phyloP scores from a whole-genome alignment of 2,329 filamentous ascomycete genomes.

The Pseudocercospora cruenta region DNA sequence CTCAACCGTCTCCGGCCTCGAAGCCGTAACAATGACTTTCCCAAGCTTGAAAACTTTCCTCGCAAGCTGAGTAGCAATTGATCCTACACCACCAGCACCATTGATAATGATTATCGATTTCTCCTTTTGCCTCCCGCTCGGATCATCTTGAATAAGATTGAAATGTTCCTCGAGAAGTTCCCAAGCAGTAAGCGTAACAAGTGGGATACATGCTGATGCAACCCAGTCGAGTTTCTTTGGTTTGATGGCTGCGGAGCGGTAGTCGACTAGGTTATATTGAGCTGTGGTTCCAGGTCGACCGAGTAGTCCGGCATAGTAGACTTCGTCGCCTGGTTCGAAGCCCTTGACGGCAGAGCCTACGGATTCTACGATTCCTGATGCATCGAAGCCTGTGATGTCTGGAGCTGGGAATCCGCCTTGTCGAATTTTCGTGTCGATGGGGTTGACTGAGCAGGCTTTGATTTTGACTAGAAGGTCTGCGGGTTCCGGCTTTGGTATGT shows the following conservation, averaged over 20 bases:
- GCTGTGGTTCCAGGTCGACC: slow-evolving; percentile 48
- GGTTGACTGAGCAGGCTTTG: slow-evolving; percentile 46
- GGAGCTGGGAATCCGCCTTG: slow-evolving; percentile 32
- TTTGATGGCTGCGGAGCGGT: slow-evolving; percentile 45
- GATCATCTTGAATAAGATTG: slow-evolving; percentile 44
- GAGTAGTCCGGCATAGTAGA: slow-evolving; percentile 49
- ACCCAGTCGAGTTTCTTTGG: slow-evolving; percentile 45
- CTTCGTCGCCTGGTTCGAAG: slow-evolving; percentile 49
- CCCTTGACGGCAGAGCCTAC: slow-evolving; percentile 38
- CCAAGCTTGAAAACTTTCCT: slow-evolving; percentile 30
- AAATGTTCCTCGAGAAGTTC: slow-evolving; percentile 50
- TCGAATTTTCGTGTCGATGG: slow-evolving; percentile 45
- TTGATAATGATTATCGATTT: slow-evolving; percentile 49
- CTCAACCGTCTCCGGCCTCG: slow-evolving; percentile 44
- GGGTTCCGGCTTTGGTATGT: slow-evolving; percentile 3
- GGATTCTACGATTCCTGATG: slow-evolving; percentile 44
- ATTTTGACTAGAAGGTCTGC: slow-evolving; percentile 23
- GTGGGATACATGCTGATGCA: slow-evolving; percentile 49
- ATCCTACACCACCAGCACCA: slow-evolving; percentile 51
- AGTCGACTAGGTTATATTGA: slow-evolving; percentile 49
- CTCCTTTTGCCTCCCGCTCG: slow-evolving; percentile 2
- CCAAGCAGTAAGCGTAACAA: slow-evolving; percentile 51
- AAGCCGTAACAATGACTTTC: slow-evolving; percentile 47
- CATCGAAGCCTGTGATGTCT: slow-evolving; percentile 51
- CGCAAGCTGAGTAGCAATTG: slow-evolving; percentile 51